phyloP scores from a whole-genome alignment of 164 flowering plant species.

The Kingdonia uniflora region DNA sequence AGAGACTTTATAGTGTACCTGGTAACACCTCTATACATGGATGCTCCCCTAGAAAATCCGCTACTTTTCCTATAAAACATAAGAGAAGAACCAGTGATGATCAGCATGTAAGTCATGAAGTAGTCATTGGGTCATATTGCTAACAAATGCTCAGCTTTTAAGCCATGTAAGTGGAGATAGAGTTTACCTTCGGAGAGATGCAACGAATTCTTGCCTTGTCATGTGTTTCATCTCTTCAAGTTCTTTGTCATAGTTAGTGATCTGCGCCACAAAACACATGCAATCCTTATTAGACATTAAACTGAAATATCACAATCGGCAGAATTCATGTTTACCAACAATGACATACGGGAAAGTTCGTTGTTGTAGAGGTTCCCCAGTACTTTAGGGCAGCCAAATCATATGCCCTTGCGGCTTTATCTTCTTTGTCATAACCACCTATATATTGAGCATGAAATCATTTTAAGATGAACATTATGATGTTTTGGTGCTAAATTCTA shows the following conservation, averaged over 20 bases:
- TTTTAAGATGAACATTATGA: too few relatives aligned
- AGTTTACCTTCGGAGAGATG: slow-evolving; percentile 80
- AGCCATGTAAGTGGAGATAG: too few relatives aligned
- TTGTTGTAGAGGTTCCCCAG: slow-evolving; percentile 94
- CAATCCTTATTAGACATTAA: background rate
- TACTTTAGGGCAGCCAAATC: slow-evolving; percentile 90
- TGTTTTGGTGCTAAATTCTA: too few relatives aligned
- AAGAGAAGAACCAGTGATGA: slow-evolving; percentile 1
- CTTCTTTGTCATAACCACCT: slow-evolving; percentile 98
- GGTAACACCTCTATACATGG: slow-evolving; percentile 91
- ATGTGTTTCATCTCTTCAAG: slow-evolving; percentile 91
- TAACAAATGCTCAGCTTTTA: too few relatives aligned
- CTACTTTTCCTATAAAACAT: slow-evolving; percentile 62
- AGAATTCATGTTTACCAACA: background rate
- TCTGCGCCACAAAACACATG: slow-evolving; percentile 29
- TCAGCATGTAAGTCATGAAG: background rate
- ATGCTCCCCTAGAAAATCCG: slow-evolving; percentile 94
- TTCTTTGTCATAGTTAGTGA: slow-evolving; percentile 73
- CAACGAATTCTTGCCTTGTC: slow-evolving; percentile 94
- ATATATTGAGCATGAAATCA: background rate
- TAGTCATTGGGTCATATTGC: too few relatives aligned
- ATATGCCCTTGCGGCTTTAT: slow-evolving; percentile 91
- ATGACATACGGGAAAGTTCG: slow-evolving; percentile 71
- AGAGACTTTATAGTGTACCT: slow-evolving; percentile 27
- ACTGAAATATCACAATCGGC: background rate